Evolutionary conservation across 2,329 filamentous ascomycete genomes (phyloP).

Genomic region (Cercospora zeina): DNA sequence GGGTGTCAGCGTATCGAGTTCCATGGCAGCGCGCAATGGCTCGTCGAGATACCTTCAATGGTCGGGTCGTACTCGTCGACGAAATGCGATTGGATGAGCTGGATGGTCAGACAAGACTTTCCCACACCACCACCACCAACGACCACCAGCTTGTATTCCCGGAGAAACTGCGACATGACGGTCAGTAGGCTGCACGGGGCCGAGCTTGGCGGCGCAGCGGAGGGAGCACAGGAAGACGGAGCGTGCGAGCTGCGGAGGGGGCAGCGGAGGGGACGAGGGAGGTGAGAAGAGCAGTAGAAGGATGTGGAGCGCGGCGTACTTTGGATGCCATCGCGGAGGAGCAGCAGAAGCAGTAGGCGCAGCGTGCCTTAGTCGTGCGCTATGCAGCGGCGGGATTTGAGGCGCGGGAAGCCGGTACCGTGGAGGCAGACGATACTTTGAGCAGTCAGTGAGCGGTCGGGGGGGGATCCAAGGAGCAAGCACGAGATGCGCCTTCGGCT

Average conservation of each 20-base stretch:
- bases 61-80: conserved; percentile 99
- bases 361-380: conserved; percentile 10
- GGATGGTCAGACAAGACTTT: conserved; percentile 99
- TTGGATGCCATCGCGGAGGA: conserved; percentile 40
- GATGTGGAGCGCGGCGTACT: conserved; percentile 30
- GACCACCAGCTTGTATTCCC: conserved; percentile 69
- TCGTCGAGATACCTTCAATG: conserved; percentile 76
- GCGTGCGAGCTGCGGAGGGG: conserved; percentile 16
- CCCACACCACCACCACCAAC: conserved; percentile 97
- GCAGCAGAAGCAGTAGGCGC: conserved; percentile 8
- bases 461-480: not conserved
- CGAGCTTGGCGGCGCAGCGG: conserved; percentile 7
- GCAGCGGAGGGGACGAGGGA: conserved; percentile 3
- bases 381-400: conserved; percentile 16
- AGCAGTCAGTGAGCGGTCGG: not conserved
- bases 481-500: conserved; percentile 6
- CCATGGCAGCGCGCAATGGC: not conserved
- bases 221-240: conserved; percentile 9
- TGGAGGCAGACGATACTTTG: conserved; percentile 8
- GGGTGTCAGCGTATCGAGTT: conserved; percentile 29
- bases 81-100: conserved; percentile 80
- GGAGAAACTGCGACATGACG: conserved; percentile 48
- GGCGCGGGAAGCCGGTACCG: conserved; percentile 17
- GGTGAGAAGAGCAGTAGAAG: not conserved
- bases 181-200: conserved; percentile 19